These are phyloP conservation scores for Cladochytrium replicatum DNA, from an alignment of 192 early-diverging fungal genomes.

Conservation along the genomic window DNA sequence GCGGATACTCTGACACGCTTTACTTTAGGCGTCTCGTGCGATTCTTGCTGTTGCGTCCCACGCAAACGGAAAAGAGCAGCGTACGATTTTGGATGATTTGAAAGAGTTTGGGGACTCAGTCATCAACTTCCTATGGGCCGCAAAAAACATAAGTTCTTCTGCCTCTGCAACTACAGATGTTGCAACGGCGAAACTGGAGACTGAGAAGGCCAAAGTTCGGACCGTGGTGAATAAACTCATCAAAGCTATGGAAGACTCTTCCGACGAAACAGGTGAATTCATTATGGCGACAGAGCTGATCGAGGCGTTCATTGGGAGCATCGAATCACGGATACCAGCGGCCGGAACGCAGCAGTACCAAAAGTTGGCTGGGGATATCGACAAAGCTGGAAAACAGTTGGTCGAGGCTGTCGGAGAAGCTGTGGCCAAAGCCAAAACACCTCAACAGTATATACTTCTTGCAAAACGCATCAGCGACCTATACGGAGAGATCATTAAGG, in stretches of 20 bases:
- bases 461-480: conserved; percentile 13
- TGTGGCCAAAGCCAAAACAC: conserved; percentile 35
- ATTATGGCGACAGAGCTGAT: conserved; percentile 29
- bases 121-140: conserved; percentile 26
- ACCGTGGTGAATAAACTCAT: conserved; percentile 28
- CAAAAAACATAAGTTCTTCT: conserved; percentile 15
- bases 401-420: conserved; percentile 33
- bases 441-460: conserved; percentile 20
- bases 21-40: conserved; percentile 19
- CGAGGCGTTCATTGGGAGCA: conserved; percentile 8
- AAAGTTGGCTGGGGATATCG: conserved; percentile 18
- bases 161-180: conserved; percentile 18
- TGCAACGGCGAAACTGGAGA: conserved; percentile 20
- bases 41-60: conserved; percentile 32
- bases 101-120: conserved; percentile 35
- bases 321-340: conserved; percentile 20
- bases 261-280: conserved; percentile 39
- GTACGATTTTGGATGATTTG: conserved; percentile 27
- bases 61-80: conserved; percentile 27
- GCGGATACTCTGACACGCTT: background rate
- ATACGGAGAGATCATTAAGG: conserved; percentile 19
- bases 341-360: conserved; percentile 19
- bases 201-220: conserved; percentile 14
- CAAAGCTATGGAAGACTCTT: conserved; percentile 33
- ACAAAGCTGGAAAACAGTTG: conserved; percentile 24